Evolutionary conservation across 768 basidiomycete genomes (phyloP).

Genomic region (Lactarius indigo): DNA sequence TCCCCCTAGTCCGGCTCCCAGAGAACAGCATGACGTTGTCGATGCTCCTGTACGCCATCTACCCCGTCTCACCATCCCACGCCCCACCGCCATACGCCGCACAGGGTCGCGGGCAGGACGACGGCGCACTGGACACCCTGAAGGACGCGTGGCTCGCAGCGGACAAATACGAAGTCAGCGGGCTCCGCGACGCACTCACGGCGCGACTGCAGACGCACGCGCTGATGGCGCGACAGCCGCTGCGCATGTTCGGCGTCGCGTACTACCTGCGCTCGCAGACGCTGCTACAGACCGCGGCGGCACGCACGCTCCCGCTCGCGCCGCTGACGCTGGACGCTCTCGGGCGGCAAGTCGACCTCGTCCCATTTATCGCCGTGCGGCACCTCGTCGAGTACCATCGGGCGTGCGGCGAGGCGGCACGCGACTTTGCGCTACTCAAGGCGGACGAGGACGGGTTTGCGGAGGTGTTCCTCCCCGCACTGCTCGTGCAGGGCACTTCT

Average conservation of each 20-base stretch:
- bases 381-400: slow-evolving; percentile 12
- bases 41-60: slow-evolving; percentile 7
- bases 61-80: slow-evolving; percentile 1
- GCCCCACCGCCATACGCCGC: background rate
- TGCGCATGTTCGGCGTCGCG: slow-evolving; percentile 8
- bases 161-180: slow-evolving; percentile 10
- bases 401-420: background rate
- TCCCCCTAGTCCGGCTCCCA: slow-evolving; percentile 2
- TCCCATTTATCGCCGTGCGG: slow-evolving; percentile 11
- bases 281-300: slow-evolving; percentile 1
- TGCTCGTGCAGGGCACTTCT: background rate
- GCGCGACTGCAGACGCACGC: slow-evolving; percentile 1
- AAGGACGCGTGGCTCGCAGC: background rate
- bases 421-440: background rate
- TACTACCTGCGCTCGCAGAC: slow-evolving; percentile 6
- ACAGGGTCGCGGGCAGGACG: background rate
- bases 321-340: slow-evolving; percentile 8
- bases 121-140: background rate
- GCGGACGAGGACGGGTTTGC: slow-evolving; percentile 13
- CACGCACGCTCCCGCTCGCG: slow-evolving; percentile 6
- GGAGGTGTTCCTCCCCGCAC: background rate
- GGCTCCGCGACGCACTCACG: slow-evolving; percentile 1
- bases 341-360: slow-evolving; percentile 11
- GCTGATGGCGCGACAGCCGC: slow-evolving; percentile 3
- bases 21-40: background rate